These are phyloP conservation scores for Diaporthe amygdali DNA, from an alignment of 2,329 filamentous ascomycete species.

Conservation along the genomic window DNA sequence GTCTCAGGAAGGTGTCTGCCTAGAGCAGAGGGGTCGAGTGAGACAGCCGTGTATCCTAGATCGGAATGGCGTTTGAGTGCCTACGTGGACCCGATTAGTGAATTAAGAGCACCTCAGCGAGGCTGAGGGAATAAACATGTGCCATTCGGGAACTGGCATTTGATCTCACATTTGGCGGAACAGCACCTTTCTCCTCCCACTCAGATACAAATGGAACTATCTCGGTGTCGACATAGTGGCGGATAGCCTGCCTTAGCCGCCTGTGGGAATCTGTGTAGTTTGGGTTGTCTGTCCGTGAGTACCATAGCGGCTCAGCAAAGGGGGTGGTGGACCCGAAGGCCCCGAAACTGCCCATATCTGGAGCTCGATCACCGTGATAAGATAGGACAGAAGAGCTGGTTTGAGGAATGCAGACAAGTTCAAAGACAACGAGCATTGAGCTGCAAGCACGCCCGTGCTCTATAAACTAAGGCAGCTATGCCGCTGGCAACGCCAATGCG, in stretches of 20 bases:
- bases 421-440: neutral
- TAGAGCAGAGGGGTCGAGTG: neutral
- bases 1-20: neutral
- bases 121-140: neutral
- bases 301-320: constrained; percentile 8
- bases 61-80: neutral
- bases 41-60: neutral
- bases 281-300: constrained; percentile 35
- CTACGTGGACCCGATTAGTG: neutral
- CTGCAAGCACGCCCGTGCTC: neutral
- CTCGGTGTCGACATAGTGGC: constrained; percentile 59
- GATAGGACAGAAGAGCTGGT: neutral
- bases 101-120: neutral
- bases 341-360: neutral
- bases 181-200: neutral
- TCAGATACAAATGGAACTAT: constrained; percentile 53
- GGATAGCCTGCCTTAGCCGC: constrained; percentile 55
- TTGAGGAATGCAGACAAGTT: neutral
- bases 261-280: constrained; percentile 66
- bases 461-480: neutral
- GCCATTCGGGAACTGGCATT: neutral
- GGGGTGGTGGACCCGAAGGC: neutral
- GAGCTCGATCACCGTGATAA: neutral
- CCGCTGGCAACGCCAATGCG: neutral
- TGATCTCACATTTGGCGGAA: neutral